These are phyloP conservation scores for Aspergillus incahuasiensis DNA, from an alignment of 495 filamentous ascomycete species.

Conservation along the genomic window DNA sequence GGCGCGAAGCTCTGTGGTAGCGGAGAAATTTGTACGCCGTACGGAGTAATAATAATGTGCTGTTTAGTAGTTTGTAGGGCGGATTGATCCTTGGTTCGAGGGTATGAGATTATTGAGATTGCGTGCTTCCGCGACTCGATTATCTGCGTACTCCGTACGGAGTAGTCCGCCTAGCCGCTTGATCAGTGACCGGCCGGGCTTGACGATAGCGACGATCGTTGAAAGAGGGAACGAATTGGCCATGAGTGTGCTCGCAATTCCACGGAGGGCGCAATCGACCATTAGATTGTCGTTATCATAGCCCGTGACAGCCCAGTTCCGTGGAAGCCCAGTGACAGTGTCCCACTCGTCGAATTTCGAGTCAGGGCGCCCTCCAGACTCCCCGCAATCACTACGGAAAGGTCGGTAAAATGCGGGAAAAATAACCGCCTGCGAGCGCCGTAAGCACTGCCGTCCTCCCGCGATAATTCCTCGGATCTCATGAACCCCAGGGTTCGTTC, in stretches of 20 bases:
- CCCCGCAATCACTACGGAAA: neutral
- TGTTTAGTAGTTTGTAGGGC: too few relatives aligned
- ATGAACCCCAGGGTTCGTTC: neutral
- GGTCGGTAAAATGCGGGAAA: neutral
- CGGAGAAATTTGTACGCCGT: neutral
- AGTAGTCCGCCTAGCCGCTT: neutral
- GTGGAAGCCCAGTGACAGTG: neutral
- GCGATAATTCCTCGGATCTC: neutral
- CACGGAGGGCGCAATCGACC: neutral
- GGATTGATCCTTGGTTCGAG: neutral
- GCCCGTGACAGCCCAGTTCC: slow-evolving; percentile 6
- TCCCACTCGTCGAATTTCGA: neutral
- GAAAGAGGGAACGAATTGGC: neutral
- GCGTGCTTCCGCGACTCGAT: neutral
- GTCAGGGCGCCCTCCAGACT: neutral
- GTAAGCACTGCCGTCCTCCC: neutral
- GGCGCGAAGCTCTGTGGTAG: neutral
- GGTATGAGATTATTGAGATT: neutral
- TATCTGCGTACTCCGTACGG: neutral
- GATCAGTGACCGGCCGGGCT: neutral
- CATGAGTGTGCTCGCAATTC: neutral
- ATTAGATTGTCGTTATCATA: neutral
- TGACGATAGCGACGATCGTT: neutral
- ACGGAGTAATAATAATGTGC: neutral
- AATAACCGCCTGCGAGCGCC: neutral